phyloP scores from a whole-genome alignment of 306 rosid species.

The Styphnolobium japonicum region DNA sequence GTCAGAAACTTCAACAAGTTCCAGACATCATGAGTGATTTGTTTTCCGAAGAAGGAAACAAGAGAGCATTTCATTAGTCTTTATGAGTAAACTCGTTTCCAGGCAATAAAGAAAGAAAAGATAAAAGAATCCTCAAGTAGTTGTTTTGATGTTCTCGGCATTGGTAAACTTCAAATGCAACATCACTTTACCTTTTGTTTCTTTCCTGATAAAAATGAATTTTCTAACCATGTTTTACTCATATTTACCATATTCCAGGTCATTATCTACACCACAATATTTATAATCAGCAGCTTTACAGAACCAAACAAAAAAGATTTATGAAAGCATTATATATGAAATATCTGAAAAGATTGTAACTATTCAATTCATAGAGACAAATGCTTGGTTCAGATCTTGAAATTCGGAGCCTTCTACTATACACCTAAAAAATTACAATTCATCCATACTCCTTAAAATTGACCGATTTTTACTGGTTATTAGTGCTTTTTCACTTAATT shows the following conservation, averaged over 20 bases:
- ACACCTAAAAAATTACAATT: too few species aligned
- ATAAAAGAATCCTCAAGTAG: not conserved
- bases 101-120: not conserved
- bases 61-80: too few species aligned
- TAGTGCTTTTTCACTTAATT: too few species aligned
- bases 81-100: not conserved
- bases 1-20: not conserved
- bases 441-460: too few species aligned
- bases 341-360: too few species aligned
- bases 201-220: not conserved
- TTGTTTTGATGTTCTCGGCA: not conserved
- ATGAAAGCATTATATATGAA: not conserved
- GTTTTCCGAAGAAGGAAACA: not conserved
- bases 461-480: too few species aligned
- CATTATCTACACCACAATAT: not conserved
- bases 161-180: not conserved
- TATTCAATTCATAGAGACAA: too few species aligned
- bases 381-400: too few species aligned
- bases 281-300: not conserved
- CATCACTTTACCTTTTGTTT: not conserved
- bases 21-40: not conserved
- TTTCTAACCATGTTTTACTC: not conserved
- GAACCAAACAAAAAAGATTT: not conserved
- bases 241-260: not conserved
- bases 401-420: too few species aligned